Conservation (phyloP, 2,329 filamentous ascomycete species). For the Parastagonospora nodorum region DNA sequence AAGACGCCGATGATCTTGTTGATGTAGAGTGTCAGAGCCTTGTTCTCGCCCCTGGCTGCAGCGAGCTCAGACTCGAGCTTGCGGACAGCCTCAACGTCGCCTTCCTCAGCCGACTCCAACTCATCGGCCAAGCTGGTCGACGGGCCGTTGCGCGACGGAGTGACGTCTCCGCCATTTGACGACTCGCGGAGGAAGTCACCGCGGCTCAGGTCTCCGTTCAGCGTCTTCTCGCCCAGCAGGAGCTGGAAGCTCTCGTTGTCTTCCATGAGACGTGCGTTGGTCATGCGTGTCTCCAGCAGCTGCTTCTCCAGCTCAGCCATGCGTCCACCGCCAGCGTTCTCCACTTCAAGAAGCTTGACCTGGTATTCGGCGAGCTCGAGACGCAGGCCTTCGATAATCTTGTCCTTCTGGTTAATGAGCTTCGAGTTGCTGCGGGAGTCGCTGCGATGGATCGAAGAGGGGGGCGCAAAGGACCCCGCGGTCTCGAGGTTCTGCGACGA, state of each 20-base stretch:
- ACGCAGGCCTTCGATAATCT: slow-evolving; percentile 88
- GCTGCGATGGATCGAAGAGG: slow-evolving; percentile 81
- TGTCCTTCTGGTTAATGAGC: slow-evolving; percentile 91
- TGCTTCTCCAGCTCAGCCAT: slow-evolving; percentile 89
- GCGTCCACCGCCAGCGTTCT: slow-evolving; percentile 87
- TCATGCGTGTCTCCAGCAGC: slow-evolving; percentile 90
- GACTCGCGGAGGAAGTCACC: slow-evolving; percentile 73
- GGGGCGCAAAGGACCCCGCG: slow-evolving; percentile 80
- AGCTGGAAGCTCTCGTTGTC: slow-evolving; percentile 99
- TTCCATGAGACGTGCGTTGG: slow-evolving; percentile 94
- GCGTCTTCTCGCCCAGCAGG: slow-evolving; percentile 89
- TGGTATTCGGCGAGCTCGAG: slow-evolving; percentile 93
- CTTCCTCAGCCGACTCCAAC: slow-evolving; percentile 68
- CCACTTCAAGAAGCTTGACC: slow-evolving; percentile 91
- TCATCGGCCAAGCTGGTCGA: slow-evolving; percentile 72
- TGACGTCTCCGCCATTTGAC: slow-evolving; percentile 38
- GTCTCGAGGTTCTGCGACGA: slow-evolving; percentile 75
- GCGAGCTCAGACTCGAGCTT: slow-evolving; percentile 80
- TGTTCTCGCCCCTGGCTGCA: slow-evolving; percentile 88
- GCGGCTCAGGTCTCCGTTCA: slow-evolving; percentile 89
- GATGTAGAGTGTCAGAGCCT: slow-evolving; percentile 95
- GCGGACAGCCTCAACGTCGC: slow-evolving; percentile 58
- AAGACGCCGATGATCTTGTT: slow-evolving; percentile 98
- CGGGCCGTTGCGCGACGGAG: slow-evolving; percentile 40
- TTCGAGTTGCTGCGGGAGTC: slow-evolving; percentile 90